Evolutionary conservation across 2,329 filamentous ascomycete genomes (phyloP).

Genomic region (Colletotrichum neosansevieriae): DNA sequence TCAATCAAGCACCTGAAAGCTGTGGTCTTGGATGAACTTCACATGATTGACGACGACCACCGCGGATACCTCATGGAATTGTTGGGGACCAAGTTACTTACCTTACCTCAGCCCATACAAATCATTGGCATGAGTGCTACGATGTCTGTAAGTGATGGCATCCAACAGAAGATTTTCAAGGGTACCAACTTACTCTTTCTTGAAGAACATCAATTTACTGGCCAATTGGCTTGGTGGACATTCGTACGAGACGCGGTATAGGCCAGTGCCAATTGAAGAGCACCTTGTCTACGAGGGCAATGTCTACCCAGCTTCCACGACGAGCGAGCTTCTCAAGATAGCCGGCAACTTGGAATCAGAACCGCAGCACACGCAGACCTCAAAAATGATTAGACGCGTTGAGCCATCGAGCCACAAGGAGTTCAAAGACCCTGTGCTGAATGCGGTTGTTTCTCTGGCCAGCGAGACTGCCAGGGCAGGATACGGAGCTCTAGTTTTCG

Average conservation of each 20-base stretch:
- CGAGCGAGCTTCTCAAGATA: slow-evolving; percentile 68
- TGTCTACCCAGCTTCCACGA: slow-evolving; percentile 73
- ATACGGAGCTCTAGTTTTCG: slow-evolving; percentile 80
- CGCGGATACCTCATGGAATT: slow-evolving; percentile 82
- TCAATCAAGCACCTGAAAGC: slow-evolving; percentile 72
- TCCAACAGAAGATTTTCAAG: background rate
- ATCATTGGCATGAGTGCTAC: slow-evolving; percentile 86
- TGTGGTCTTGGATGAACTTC: slow-evolving; percentile 82
- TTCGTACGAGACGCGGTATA: slow-evolving; percentile 79
- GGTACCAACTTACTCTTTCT: background rate
- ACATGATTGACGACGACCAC: slow-evolving; percentile 83
- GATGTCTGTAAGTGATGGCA: slow-evolving; percentile 66
- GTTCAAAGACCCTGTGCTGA: slow-evolving; percentile 73
- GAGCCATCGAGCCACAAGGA: slow-evolving; percentile 69
- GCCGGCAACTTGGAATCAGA: slow-evolving; percentile 62
- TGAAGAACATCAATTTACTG: slow-evolving; percentile 76
- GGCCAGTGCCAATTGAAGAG: slow-evolving; percentile 81
- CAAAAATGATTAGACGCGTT: slow-evolving; percentile 61
- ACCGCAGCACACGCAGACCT: slow-evolving; percentile 49
- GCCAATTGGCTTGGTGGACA: slow-evolving; percentile 78
- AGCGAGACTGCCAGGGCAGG: slow-evolving; percentile 76
- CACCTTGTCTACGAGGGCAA: slow-evolving; percentile 78
- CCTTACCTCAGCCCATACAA: slow-evolving; percentile 74
- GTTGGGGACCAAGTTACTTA: slow-evolving; percentile 79
- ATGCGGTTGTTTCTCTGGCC: slow-evolving; percentile 77